Evolutionary conservation across 257 asterid genomes (phyloP), one percentile per base, ranked within the genome.

Genomic region (Nemophila menziesii): DNA sequence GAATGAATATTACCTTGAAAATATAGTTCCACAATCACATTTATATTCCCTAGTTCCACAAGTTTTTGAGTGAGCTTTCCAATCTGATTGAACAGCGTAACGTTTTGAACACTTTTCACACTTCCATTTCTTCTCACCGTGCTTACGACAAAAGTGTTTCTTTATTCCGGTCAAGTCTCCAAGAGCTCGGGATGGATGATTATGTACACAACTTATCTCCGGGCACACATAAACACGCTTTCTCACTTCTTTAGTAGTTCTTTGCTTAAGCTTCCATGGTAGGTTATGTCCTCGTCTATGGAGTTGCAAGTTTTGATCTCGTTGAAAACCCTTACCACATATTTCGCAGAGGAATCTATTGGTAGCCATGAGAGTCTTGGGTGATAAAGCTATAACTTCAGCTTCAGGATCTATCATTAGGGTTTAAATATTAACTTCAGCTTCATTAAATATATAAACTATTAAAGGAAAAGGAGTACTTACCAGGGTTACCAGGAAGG

Each of bases 111-210:
- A 87, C 52, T 87, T 82, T 23, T 77, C 92, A 42, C 97, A 87
- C 82, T 77, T 79, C 97, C 97, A 87, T 56, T 82, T 87, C 79
- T 87, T 87, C 68, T 79, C 97, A 0, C 97, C 97, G 45, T 87
- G 97, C 61, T 87, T 87, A 43, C 97, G 39, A 44, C 93, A 74
- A 49, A 68, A 87, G 80, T 87, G 97, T 44, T 87, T 87, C 63
- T 87, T 87, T 54, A 87, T 87, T 11, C 95, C 95, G 2, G 97
- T 87, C 22, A 87, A 44, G 68, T 87, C 97, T 7, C 97, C 95
- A 1, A 87, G 78, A 4, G 97, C 97, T 60, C 97, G 69, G 1
- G 93, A 74, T 0, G 95, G 83, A 52, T 77, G 85, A 63, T 87
- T 65, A 57, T 87, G 95, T 8, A 82, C 73, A 43, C 97, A 87